Percentiles rank a stretch among this genome's conserved stretches.
Evolutionary conservation across 441 rosid genomes (phyloP).

Genomic region (Syzygium syzygioides): DNA sequence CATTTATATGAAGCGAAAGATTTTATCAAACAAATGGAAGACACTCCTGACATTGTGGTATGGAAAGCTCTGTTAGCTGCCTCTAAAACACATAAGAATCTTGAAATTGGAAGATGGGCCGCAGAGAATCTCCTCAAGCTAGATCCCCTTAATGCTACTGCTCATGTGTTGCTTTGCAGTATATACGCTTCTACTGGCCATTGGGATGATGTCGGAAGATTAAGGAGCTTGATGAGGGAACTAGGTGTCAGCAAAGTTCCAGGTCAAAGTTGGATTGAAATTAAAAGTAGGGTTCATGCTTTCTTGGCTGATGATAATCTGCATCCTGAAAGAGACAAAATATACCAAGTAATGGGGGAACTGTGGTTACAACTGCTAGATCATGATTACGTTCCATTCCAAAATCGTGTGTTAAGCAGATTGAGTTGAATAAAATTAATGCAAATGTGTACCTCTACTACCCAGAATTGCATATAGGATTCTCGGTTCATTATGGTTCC

Average conservation of each 20-base stretch:
- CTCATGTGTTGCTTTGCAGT: constrained; percentile 40
- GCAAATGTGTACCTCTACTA: neutral
- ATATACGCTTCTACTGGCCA: constrained; percentile 38
- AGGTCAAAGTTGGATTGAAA: constrained; percentile 60
- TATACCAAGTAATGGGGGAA: constrained; percentile 32
- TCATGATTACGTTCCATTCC: constrained; percentile 16
- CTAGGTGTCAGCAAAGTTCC: constrained; percentile 38
- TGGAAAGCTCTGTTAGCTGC: constrained; percentile 58
- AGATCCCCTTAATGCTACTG: constrained; percentile 45
- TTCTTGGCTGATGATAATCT: constrained; percentile 44
- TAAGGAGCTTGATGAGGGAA: constrained; percentile 44
- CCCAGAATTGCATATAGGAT: neutral
- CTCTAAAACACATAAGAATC: constrained; percentile 37
- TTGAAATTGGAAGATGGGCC: constrained; percentile 37
- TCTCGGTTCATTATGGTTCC: neutral
- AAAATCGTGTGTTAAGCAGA: neutral
- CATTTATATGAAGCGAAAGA: constrained; percentile 40
- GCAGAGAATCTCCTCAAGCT: constrained; percentile 43
- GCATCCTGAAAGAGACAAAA: constrained; percentile 45
- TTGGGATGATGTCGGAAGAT: constrained; percentile 39
- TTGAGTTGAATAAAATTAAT: neutral
- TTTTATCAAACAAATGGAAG: constrained; percentile 30
- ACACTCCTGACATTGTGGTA: constrained; percentile 37
- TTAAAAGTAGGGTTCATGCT: constrained; percentile 27
- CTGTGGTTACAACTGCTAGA: constrained; percentile 39